Conservation (phyloP, 208 protist species). For the Crithidia acanthocephali region DNA sequence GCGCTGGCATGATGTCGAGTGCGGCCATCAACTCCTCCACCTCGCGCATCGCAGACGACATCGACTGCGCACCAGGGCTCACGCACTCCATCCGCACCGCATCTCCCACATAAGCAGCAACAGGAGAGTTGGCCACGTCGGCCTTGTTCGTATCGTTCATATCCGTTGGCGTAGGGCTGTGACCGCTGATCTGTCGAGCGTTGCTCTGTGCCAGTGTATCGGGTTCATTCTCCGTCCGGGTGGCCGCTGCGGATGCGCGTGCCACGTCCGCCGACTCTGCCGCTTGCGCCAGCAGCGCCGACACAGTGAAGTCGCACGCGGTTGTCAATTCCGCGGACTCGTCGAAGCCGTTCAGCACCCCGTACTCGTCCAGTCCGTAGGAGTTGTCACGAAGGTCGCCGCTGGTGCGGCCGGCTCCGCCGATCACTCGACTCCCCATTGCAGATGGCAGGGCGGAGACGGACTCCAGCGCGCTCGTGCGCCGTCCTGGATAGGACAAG, state of each 20-base stretch:
- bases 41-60: conserved; percentile 11
- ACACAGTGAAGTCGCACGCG: neutral
- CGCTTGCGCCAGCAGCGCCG: conserved; percentile 1
- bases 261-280: neutral
- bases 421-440: neutral
- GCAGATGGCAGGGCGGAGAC: neutral
- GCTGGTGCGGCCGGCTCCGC: neutral
- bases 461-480: neutral
- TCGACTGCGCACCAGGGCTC: neutral
- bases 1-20: conserved; percentile 10
- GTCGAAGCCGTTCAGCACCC: neutral
- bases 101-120: too few relatives aligned
- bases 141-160: neutral
- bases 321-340: neutral
- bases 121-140: too few relatives aligned
- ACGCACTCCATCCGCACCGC: neutral
- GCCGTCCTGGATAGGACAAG: neutral
- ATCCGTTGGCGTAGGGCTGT: neutral
- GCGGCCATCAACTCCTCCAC: conserved; percentile 18
- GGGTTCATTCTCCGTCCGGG: neutral
- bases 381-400: neutral
- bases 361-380: conserved; percentile 1
- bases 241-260: neutral
- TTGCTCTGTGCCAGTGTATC: neutral
- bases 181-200: neutral